These are phyloP conservation scores for Penicillium capsulatum DNA, from an alignment of 2,329 filamentous ascomycete genomes.

Conservation along the genomic window DNA sequence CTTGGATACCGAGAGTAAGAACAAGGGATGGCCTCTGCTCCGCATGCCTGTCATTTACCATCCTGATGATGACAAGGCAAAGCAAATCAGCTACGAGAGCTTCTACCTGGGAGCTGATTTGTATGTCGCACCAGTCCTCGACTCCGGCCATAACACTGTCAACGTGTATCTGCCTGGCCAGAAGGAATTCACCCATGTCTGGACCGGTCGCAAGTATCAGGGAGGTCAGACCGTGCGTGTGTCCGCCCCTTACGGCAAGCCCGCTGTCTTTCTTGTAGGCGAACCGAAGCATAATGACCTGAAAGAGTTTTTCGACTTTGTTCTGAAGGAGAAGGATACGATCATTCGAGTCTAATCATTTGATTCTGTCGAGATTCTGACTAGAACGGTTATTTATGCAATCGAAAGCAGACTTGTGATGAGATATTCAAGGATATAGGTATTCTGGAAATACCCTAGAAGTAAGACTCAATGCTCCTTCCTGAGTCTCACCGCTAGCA, in stretches of 20 bases:
- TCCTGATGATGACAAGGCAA: slow-evolving; percentile 15
- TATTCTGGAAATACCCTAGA: too few relatives aligned
- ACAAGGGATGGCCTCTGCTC: slow-evolving; percentile 20
- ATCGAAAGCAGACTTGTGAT: too few relatives aligned
- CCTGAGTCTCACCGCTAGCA: too few relatives aligned
- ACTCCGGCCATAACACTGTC: slow-evolving; percentile 13
- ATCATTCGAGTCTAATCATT: slow-evolving; percentile 12
- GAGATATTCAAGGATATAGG: too few relatives aligned
- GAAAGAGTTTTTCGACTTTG: slow-evolving; percentile 18
- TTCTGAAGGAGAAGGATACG: slow-evolving; percentile 16
- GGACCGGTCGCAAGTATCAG: slow-evolving; percentile 16
- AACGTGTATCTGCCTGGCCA: slow-evolving; percentile 20
- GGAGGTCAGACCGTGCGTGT: slow-evolving; percentile 14
- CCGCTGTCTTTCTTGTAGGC: slow-evolving; percentile 19
- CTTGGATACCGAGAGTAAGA: slow-evolving; percentile 25
- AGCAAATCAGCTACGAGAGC: slow-evolving; percentile 23
- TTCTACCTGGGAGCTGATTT: slow-evolving; percentile 22
- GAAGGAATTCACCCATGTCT: slow-evolving; percentile 18
- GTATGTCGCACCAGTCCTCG: slow-evolving; percentile 23
- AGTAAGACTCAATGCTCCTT: too few relatives aligned
- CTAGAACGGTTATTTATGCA: too few relatives aligned
- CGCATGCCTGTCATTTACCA: slow-evolving; percentile 25
- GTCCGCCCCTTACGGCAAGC: slow-evolving; percentile 18
- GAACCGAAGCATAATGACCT: slow-evolving; percentile 15
- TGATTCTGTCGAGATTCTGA: not conserved